Evolutionary conservation across 352 stramenopile genomes (phyloP).

Genomic region (Phytopythium ostracodes): DNA sequence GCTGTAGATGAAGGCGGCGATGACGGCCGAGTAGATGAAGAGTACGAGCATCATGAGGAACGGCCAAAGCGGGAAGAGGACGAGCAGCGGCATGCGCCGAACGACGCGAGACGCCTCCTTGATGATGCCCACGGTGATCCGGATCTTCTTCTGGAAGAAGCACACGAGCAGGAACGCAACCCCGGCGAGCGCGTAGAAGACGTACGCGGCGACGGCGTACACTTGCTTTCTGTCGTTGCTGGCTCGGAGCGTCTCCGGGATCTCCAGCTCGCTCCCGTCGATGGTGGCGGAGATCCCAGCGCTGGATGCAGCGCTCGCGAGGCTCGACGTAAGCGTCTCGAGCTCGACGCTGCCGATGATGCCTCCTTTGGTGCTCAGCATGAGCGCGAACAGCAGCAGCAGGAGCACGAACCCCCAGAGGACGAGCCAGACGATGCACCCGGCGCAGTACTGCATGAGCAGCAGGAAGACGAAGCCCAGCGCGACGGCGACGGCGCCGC

Average conservation of each 20-base stretch:
- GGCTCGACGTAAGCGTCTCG: slow-evolving; percentile 27
- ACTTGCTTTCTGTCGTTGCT: slow-evolving; percentile 57
- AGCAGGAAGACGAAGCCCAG: slow-evolving; percentile 69
- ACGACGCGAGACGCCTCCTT: slow-evolving; percentile 71
- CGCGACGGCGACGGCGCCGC: slow-evolving; percentile 39
- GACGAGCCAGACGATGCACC: slow-evolving; percentile 69
- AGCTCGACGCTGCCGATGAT: slow-evolving; percentile 56
- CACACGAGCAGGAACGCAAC: slow-evolving; percentile 74
- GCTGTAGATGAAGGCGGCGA: slow-evolving; percentile 73
- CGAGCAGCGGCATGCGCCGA: slow-evolving; percentile 49
- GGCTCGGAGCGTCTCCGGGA: slow-evolving; percentile 50
- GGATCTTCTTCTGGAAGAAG: slow-evolving; percentile 82
- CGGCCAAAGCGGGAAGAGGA: slow-evolving; percentile 65
- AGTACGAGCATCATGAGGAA: slow-evolving; percentile 58
- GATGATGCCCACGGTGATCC: slow-evolving; percentile 69
- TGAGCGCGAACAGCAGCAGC: slow-evolving; percentile 62
- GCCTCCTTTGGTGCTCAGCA: slow-evolving; percentile 72
- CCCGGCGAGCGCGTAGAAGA: slow-evolving; percentile 53
- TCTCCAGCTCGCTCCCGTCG: slow-evolving; percentile 29
- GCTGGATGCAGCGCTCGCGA: slow-evolving; percentile 33
- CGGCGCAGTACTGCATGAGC: slow-evolving; percentile 65
- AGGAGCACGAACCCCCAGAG: slow-evolving; percentile 66
- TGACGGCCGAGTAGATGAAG: slow-evolving; percentile 57
- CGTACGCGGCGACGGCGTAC: slow-evolving; percentile 58
- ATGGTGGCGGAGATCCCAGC: slow-evolving; percentile 14